Evolutionary conservation across 768 basidiomycete species (phyloP).

Genomic region (Suillus hirtellus): DNA sequence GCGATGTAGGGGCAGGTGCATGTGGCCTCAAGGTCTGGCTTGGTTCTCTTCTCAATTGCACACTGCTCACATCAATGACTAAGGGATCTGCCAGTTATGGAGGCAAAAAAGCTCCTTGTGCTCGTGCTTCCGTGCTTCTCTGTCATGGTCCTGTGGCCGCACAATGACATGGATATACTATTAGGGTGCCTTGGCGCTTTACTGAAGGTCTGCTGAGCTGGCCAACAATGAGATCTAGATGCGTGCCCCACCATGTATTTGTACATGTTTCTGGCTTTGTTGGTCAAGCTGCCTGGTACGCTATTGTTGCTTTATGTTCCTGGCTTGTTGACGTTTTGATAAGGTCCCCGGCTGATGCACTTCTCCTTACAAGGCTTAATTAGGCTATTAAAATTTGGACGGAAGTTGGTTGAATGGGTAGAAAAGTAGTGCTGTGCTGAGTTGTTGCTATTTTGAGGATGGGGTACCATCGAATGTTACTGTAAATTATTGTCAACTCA

Average conservation of each 20-base stretch:
- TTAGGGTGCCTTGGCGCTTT: slow-evolving; percentile 56
- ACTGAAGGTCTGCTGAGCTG: slow-evolving; percentile 29
- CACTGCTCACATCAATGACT: slow-evolving; percentile 55
- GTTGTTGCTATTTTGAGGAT: slow-evolving; percentile 40
- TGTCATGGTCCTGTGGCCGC: slow-evolving; percentile 63
- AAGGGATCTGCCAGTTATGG: slow-evolving; percentile 18
- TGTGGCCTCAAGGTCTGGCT: slow-evolving; percentile 56
- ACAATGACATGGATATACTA: no score
- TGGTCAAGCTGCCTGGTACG: slow-evolving; percentile 73
- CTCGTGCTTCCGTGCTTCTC: slow-evolving; percentile 37
- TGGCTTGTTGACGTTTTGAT: slow-evolving; percentile 7
- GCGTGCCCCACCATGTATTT: slow-evolving; percentile 55
- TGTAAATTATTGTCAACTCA: slow-evolving; percentile 59
- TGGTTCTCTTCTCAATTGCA: slow-evolving; percentile 55
- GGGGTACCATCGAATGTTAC: slow-evolving; percentile 69
- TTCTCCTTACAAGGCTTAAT: slow-evolving; percentile 63
- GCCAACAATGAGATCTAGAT: slow-evolving; percentile 23
- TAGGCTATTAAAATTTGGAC: slow-evolving; percentile 74
- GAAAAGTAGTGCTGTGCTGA: no score
- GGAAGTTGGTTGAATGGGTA: slow-evolving; percentile 40
- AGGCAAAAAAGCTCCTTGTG: slow-evolving; percentile 16
- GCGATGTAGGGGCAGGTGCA: slow-evolving; percentile 15
- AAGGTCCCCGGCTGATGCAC: slow-evolving; percentile 66
- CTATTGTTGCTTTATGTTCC: neutral
- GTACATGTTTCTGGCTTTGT: slow-evolving; percentile 73